Percentiles rank a stretch among this genome's conserved stretches.
Evolutionary conservation across 768 basidiomycete species (phyloP).

Genomic region (Lactifluus pinguis): DNA sequence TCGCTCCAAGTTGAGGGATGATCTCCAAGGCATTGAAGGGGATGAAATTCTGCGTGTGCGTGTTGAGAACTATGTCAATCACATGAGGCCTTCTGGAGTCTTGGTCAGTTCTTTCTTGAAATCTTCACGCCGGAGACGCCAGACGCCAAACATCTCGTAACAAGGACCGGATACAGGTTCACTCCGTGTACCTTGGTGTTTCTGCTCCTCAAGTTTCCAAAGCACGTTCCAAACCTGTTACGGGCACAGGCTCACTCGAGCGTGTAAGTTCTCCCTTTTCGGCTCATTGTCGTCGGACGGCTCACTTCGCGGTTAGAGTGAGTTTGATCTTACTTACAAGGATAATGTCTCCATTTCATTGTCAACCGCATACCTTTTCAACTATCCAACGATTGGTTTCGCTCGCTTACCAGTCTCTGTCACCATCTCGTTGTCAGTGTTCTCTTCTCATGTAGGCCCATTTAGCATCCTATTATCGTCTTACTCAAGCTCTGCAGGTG

Average conservation of each 20-base stretch:
- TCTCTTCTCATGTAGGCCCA: slow-evolving; percentile 52
- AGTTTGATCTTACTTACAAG: slow-evolving; percentile 76
- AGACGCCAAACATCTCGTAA: background rate
- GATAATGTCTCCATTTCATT: slow-evolving; percentile 79
- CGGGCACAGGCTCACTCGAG: slow-evolving; percentile 19
- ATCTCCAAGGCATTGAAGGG: slow-evolving; percentile 60
- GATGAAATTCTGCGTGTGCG: slow-evolving; percentile 74
- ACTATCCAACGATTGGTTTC: slow-evolving; percentile 76
- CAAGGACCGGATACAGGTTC: slow-evolving; percentile 81
- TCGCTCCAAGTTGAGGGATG: slow-evolving; percentile 66
- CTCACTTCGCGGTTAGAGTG: slow-evolving; percentile 42
- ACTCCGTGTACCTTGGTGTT: slow-evolving; percentile 73
- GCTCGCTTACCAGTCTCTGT: slow-evolving; percentile 76
- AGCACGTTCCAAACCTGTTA: slow-evolving; percentile 44
- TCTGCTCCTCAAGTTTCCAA: slow-evolving; percentile 72
- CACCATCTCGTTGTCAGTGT: slow-evolving; percentile 67
- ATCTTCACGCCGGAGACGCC: background rate
- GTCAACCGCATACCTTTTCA: slow-evolving; percentile 77
- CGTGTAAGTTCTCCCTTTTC: background rate
- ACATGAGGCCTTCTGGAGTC: slow-evolving; percentile 58
- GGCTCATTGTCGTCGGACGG: slow-evolving; percentile 5
- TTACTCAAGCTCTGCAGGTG: slow-evolving; percentile 35
- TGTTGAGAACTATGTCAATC: slow-evolving; percentile 77
- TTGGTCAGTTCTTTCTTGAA: slow-evolving; percentile 38
- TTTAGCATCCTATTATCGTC: background rate